phyloP scores from a whole-genome alignment of 148 eudicot genomes.

The Rhododendron mucronatum region DNA sequence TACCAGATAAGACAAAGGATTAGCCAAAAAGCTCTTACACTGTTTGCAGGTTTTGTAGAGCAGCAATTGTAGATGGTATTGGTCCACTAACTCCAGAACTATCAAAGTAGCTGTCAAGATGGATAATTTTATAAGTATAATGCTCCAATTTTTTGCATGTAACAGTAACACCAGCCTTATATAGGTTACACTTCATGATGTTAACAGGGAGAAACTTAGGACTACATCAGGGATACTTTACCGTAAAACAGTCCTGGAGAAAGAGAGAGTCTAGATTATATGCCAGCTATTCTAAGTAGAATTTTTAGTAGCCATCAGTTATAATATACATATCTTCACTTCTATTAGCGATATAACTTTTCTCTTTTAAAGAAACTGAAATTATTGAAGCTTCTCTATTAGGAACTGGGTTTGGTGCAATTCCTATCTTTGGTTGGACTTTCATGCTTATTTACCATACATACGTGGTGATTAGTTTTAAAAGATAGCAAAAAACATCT shows the following conservation, averaged over 20 bases:
- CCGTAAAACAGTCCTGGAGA: neutral
- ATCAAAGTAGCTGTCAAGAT: conserved; percentile 48
- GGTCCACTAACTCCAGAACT: conserved; percentile 77
- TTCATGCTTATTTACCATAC: neutral
- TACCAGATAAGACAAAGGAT: neutral
- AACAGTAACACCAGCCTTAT: neutral
- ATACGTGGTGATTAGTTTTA: neutral
- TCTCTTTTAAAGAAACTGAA: neutral
- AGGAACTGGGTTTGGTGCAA: neutral
- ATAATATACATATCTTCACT: neutral
- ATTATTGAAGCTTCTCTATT: neutral
- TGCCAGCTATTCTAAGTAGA: neutral
- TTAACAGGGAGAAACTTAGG: neutral
- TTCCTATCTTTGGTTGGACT: neutral
- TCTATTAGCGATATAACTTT: neutral
- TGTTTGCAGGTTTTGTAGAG: conserved; percentile 37
- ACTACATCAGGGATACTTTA: neutral
- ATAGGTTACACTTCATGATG: neutral
- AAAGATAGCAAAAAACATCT: neutral
- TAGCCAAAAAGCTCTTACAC: conserved; percentile 42
- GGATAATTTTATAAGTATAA: neutral
- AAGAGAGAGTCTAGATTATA: neutral
- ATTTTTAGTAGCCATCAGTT: neutral
- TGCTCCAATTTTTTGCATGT: neutral
- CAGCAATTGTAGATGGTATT: conserved; percentile 15